phyloP scores from a whole-genome alignment of 805 yeast genomes.

The Metschnikowia dekortorum region DNA sequence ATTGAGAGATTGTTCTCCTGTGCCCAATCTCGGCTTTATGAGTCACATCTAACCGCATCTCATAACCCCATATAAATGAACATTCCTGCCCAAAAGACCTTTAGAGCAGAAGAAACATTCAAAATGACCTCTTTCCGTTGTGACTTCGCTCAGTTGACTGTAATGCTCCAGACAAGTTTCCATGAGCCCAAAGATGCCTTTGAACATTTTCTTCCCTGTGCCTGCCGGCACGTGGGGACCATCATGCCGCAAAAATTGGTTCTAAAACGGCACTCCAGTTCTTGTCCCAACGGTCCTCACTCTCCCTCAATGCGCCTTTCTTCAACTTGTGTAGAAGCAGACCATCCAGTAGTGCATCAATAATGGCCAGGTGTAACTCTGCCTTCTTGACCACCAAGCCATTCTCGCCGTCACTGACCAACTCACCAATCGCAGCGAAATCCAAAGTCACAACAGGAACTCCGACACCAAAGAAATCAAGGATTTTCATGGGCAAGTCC shows the following conservation, averaged over 20 bases:
- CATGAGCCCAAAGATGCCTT: too few species aligned
- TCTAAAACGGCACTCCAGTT: slow-evolving; percentile 60
- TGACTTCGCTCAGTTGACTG: too few species aligned
- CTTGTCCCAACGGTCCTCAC: slow-evolving; percentile 64
- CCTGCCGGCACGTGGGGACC: too few species aligned
- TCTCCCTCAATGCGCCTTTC: slow-evolving; percentile 70
- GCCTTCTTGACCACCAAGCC: slow-evolving; percentile 46
- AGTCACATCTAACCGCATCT: too few species aligned
- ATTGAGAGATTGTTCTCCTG: too few species aligned
- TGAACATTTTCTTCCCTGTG: too few species aligned
- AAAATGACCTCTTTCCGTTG: too few species aligned
- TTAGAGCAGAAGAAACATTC: too few species aligned
- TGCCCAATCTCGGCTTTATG: too few species aligned
- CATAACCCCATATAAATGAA: too few species aligned
- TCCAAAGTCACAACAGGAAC: slow-evolving; percentile 79
- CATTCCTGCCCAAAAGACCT: too few species aligned
- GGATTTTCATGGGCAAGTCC: slow-evolving; percentile 95
- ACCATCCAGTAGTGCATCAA: slow-evolving; percentile 25
- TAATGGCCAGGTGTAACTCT: slow-evolving; percentile 23
- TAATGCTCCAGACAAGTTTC: too few species aligned
- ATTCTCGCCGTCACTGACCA: slow-evolving; percentile 63
- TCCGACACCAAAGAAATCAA: slow-evolving; percentile 95
- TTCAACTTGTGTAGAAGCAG: slow-evolving; percentile 40
- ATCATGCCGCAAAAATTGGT: slow-evolving; percentile 15
- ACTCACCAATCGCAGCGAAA: slow-evolving; percentile 74